Evolutionary conservation across 2,329 filamentous ascomycete species (phyloP).

Genomic region (Colletotrichum orbiculare): DNA sequence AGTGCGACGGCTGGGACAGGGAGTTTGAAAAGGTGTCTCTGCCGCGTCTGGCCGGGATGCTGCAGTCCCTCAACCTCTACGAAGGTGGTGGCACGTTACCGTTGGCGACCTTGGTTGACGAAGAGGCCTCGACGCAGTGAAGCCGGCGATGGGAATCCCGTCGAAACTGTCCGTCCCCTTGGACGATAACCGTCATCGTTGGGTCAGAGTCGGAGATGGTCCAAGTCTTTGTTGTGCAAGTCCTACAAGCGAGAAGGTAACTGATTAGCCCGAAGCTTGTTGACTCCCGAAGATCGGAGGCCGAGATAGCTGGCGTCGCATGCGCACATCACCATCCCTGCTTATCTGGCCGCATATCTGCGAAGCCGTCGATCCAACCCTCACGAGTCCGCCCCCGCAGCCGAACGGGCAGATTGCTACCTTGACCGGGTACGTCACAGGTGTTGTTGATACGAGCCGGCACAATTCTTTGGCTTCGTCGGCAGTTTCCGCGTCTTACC

Average conservation of each 20-base stretch:
- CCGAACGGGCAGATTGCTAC: constrained; percentile 12
- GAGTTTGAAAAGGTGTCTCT: constrained; percentile 9
- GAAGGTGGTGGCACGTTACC: neutral
- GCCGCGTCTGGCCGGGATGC: constrained; percentile 8
- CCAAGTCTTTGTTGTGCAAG: too few species aligned
- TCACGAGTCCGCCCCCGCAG: neutral
- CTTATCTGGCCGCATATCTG: constrained; percentile 22
- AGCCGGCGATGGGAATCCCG: neutral
- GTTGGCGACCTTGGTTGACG: constrained; percentile 6
- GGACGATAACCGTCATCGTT: too few species aligned
- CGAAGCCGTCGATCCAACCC: constrained; percentile 10
- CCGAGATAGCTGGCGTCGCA: neutral
- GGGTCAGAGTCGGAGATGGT: too few species aligned
- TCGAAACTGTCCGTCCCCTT: neutral
- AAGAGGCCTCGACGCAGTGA: neutral
- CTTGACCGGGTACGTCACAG: constrained; percentile 9
- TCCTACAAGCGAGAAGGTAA: neutral
- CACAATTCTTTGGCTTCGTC: too few species aligned
- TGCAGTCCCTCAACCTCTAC: constrained; percentile 10
- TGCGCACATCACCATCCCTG: constrained; percentile 19
- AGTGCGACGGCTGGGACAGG: constrained; percentile 8
- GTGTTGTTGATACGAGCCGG: too few species aligned
- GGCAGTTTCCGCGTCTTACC: constrained; percentile 1
- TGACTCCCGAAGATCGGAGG: constrained; percentile 17
- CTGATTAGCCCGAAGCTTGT: neutral